phyloP scores from a whole-genome alignment of 495 filamentous ascomycete genomes.

The Achaetomiella virescens region DNA sequence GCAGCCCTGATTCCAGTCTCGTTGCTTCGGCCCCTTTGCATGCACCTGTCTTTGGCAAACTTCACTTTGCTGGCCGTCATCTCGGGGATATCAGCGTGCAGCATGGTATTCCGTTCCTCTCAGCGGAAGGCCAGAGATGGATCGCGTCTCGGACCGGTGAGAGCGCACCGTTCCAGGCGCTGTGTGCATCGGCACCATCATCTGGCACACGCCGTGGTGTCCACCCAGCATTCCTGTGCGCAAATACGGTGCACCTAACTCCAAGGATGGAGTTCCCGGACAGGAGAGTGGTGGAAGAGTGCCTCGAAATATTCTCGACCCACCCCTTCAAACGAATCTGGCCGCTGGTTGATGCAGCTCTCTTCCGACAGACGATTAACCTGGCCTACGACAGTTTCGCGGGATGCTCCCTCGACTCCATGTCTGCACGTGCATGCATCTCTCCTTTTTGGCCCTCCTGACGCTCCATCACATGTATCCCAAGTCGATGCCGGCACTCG shows the following conservation, averaged over 20 bases:
- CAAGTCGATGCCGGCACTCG: slow-evolving; percentile 32
- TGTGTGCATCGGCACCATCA: slow-evolving; percentile 28
- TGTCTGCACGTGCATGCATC: slow-evolving; percentile 36
- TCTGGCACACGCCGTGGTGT: slow-evolving; percentile 8
- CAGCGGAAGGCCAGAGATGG: slow-evolving; percentile 42
- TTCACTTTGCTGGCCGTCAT: slow-evolving; percentile 46
- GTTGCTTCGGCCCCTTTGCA: not conserved
- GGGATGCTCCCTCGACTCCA: slow-evolving; percentile 5
- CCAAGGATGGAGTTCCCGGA: slow-evolving; percentile 9
- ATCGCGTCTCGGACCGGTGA: slow-evolving; percentile 44
- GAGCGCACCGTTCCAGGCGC: slow-evolving; percentile 30
- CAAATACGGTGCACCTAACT: not conserved
- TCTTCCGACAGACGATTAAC: slow-evolving; percentile 39
- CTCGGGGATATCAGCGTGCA: slow-evolving; percentile 42
- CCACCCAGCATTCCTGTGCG: not conserved
- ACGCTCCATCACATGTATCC: slow-evolving; percentile 14
- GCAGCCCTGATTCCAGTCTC: not conserved
- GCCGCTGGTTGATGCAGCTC: slow-evolving; percentile 35
- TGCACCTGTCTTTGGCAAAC: slow-evolving; percentile 23
- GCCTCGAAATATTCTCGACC: slow-evolving; percentile 12
- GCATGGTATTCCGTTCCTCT: slow-evolving; percentile 43
- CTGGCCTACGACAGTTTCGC: slow-evolving; percentile 29
- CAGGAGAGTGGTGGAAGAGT: slow-evolving; percentile 11
- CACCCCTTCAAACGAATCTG: slow-evolving; percentile 39
- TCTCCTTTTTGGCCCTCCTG: slow-evolving; percentile 42